phyloP scores from a whole-genome alignment of 768 basidiomycete species.

The Suillus alpinus region DNA sequence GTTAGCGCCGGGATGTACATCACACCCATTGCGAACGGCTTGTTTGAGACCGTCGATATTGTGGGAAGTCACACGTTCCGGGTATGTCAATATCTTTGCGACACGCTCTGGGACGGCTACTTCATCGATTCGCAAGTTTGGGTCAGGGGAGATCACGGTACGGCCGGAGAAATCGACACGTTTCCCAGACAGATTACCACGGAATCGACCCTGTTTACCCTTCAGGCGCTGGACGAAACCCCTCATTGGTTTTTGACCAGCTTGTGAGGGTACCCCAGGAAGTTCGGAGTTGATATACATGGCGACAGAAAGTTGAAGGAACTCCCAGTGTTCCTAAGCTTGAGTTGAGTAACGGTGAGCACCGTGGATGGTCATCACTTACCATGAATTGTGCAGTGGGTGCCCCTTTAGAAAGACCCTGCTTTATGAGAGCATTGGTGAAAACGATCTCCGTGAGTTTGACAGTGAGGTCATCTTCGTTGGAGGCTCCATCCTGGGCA shows the following conservation, averaged over 20 bases:
- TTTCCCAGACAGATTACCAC: slow-evolving; percentile 97
- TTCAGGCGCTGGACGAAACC: slow-evolving; percentile 98
- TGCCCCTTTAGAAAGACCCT: slow-evolving; percentile 83
- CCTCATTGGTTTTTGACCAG: slow-evolving; percentile 91
- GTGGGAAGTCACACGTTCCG: slow-evolving; percentile 89
- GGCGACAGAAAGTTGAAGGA: slow-evolving; percentile 89
- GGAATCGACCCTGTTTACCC: slow-evolving; percentile 98
- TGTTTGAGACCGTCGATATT: slow-evolving; percentile 76
- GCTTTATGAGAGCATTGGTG: slow-evolving; percentile 88
- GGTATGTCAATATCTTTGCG: slow-evolving; percentile 92
- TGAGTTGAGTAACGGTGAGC: slow-evolving; percentile 3
- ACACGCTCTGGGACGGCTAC: slow-evolving; percentile 96
- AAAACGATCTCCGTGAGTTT: slow-evolving; percentile 97
- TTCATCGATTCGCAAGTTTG: slow-evolving; percentile 98
- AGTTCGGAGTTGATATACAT: slow-evolving; percentile 98
- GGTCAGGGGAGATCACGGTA: slow-evolving; percentile 98
- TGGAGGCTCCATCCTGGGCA: slow-evolving; percentile 95
- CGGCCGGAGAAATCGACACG: slow-evolving; percentile 98
- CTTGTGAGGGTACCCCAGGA: slow-evolving; percentile 85
- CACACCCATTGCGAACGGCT: slow-evolving; percentile 85
- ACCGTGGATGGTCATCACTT: slow-evolving; percentile 5
- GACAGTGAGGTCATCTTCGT: slow-evolving; percentile 97
- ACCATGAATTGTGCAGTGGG: slow-evolving; percentile 91
- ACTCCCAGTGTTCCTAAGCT: slow-evolving; percentile 94
- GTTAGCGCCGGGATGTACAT: slow-evolving; percentile 93